Percentiles rank a stretch among this genome's conserved stretches.
phyloP scores from a whole-genome alignment of 768 basidiomycete species.

The Russula foetens region DNA sequence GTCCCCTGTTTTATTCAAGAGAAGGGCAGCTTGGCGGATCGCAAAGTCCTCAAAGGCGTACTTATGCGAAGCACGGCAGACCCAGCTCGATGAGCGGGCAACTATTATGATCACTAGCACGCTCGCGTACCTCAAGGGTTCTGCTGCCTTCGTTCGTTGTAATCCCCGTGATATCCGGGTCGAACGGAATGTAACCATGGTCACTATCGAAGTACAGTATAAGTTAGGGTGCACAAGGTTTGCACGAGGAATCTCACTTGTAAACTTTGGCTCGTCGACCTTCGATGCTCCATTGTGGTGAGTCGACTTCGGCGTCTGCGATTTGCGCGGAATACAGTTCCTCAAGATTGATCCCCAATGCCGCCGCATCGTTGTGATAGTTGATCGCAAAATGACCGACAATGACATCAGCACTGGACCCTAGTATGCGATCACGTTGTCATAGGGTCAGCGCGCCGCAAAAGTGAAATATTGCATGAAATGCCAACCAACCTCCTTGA shows the following conservation, averaged over 20 bases:
- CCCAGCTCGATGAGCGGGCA: neutral
- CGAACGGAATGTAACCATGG: conserved; percentile 61
- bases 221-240: neutral
- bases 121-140: conserved; percentile 46
- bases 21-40: conserved; percentile 57
- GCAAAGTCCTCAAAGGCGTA: conserved; percentile 69
- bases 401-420: conserved; percentile 58
- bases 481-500: conserved; percentile 44
- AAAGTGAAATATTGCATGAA: neutral
- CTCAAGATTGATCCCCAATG: conserved; percentile 50
- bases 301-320: conserved; percentile 56
- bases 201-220: conserved; percentile 29
- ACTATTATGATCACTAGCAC: neutral
- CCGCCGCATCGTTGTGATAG: conserved; percentile 58
- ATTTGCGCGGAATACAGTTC: conserved; percentile 56
- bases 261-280: conserved; percentile 63
- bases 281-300: conserved; percentile 60
- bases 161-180: conserved; percentile 50
- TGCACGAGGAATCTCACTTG: conserved; percentile 37
- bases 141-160: conserved; percentile 64
- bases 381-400: conserved; percentile 61
- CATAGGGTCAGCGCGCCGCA: neutral
- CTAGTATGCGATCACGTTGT: conserved; percentile 23
- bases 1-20: conserved; percentile 51
- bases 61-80: conserved; percentile 26